phyloP scores from a whole-genome alignment of 257 asterid species.

The Solanum virginianum region DNA sequence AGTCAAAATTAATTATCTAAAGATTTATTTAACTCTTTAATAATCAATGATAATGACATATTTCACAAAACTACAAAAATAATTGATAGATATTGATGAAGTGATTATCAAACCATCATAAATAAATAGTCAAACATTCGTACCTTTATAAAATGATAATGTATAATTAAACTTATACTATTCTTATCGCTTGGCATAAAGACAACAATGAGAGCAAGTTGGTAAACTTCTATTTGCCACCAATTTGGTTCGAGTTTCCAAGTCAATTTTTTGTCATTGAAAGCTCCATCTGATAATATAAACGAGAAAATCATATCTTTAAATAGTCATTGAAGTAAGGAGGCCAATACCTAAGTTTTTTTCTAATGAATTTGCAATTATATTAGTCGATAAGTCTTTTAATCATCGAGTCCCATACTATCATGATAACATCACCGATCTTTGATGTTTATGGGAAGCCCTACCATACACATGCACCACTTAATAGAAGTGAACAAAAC shows the following conservation, averaged over 20 bases:
- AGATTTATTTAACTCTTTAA: background rate
- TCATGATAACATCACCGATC: too few relatives aligned
- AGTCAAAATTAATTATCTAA: background rate
- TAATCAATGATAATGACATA: background rate
- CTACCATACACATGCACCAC: too few relatives aligned
- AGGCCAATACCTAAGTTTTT: too few relatives aligned
- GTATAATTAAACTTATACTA: conserved; percentile 18
- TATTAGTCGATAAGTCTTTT: too few relatives aligned
- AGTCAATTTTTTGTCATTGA: too few relatives aligned
- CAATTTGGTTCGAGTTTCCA: background rate
- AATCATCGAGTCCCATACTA: too few relatives aligned
- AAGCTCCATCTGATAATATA: too few relatives aligned
- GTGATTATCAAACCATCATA: background rate
- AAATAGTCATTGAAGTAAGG: too few relatives aligned
- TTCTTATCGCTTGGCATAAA: conserved; percentile 45
- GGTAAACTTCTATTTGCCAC: conserved; percentile 48
- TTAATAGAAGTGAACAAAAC: too few relatives aligned
- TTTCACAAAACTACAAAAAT: background rate
- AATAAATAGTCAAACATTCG: background rate
- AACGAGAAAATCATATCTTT: too few relatives aligned
- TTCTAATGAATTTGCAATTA: too few relatives aligned
- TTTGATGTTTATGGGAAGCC: too few relatives aligned
- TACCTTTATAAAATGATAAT: background rate
- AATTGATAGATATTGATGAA: background rate
- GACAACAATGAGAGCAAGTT: conserved; percentile 46